phyloP scores from a whole-genome alignment of 805 yeast genomes.

The Suhomyces sp. region DNA sequence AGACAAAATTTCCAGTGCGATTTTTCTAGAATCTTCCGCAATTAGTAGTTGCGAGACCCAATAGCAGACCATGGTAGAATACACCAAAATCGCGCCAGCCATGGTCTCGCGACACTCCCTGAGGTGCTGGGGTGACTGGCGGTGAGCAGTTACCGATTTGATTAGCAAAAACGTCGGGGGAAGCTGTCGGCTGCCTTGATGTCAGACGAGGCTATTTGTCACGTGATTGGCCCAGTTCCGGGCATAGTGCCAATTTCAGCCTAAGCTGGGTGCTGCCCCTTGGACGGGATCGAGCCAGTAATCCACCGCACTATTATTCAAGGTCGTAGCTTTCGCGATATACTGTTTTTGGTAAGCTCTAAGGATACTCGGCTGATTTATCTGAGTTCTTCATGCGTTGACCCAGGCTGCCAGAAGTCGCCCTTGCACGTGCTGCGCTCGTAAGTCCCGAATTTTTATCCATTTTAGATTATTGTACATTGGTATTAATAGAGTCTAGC shows the following conservation, averaged over 20 bases:
- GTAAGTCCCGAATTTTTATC: background rate
- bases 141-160: no score
- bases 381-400: background rate
- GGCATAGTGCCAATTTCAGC: background rate
- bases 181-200: no score
- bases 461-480: background rate
- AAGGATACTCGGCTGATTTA: no score
- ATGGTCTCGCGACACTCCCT: no score
- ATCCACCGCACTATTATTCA: no score
- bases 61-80: no score
- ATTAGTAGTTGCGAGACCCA: background rate
- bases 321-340: background rate
- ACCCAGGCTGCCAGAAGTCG: background rate
- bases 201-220: background rate
- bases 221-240: background rate
- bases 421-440: background rate
- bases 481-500: background rate
- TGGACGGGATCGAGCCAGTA: no score
- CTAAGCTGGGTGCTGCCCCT: no score
- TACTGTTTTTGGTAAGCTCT: no score
- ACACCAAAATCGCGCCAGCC: no score
- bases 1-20: background rate
- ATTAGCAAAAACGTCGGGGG: no score
- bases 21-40: conserved; percentile 2
- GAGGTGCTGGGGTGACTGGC: no score